Base-by-base conservation (phyloP, 2,329 filamentous ascomycete genomes). In the Incumbomyces lentus region DNA sequence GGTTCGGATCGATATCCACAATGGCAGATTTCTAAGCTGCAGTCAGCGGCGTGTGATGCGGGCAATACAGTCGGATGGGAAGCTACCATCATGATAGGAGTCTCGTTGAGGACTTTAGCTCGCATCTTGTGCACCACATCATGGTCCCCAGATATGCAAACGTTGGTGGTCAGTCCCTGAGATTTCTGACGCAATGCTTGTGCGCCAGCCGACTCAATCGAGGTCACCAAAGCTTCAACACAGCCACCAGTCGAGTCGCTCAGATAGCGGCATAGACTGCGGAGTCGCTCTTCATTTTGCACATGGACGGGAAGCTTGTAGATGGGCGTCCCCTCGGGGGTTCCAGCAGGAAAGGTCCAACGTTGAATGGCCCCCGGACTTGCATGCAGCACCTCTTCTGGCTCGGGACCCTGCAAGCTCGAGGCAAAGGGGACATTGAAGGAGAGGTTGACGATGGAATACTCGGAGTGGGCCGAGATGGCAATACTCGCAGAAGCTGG, bases 351-450 rank as follows among this genome's bases (percentile, higher is more conserved):
- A 66, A 95, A 90, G 42, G 87, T 92, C 92, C 92, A 98, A 64
- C 86, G 81, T 55, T 90, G 78, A 54, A 94, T 81, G 50, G 90
- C 89, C 57, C 87, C 85, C 48, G 81, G 79, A 53, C 86, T 95
- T 53, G 90, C 88, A 68, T 95, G 90, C 51, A 96, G 78, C 59
- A 98, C 86, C 66, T 96, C 89, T 66, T 95, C 88, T 56, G 84
- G 84, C 60, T 96, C 88, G 53, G 92, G 92, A 30, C 92, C 92
- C 52, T 86, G 79, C 51, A 98, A 80, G 60, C 90, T 90, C 54
- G 86, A 94, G 57, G 88, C 82, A 68, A 96, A 95, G 51, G 92
- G 92, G 40, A 98, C 84, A 64, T 95, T 96, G 80, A 98, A 96
- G 55, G 87, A 90, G 64, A 95, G 83, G 67, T 93, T 87, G 66